A percentile compares a stretch with the other conserved stretches of the same genome.
phyloP scores from a whole-genome alignment of 306 rosid genomes.

The Ziziphus jujuba region DNA sequence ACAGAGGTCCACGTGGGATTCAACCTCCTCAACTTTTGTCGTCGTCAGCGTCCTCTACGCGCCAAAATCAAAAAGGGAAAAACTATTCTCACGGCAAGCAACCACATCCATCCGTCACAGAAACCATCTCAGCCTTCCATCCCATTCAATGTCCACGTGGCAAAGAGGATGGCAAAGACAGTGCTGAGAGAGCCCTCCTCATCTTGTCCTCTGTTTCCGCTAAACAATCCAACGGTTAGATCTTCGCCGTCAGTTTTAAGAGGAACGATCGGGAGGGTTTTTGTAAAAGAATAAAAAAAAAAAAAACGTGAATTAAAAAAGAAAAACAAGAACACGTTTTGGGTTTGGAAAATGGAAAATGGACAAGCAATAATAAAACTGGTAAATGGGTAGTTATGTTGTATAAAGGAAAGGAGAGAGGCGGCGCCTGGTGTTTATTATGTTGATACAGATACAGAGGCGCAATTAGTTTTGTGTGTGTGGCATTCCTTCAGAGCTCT shows the following conservation, averaged over 20 bases:
- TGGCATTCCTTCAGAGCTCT: conserved; percentile 3
- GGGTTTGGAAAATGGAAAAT: too few species aligned
- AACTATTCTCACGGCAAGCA: neutral
- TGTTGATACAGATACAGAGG: neutral
- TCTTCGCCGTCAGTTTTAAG: conserved; percentile 7
- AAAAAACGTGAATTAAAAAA: too few species aligned
- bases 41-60: neutral
- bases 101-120: neutral
- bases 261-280: conserved; percentile 2
- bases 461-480: neutral
- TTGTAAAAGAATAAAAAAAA: too few species aligned
- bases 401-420: conserved; percentile 3
- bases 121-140: neutral
- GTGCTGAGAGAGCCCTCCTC: too few species aligned
- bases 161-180: too few species aligned
- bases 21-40: neutral
- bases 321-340: conserved; percentile 1
- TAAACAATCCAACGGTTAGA: neutral
- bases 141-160: neutral
- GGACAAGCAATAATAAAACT: too few species aligned
- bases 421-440: conserved; percentile 35
- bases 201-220: neutral
- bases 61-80: too few species aligned
- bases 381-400: too few species aligned
- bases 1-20: conserved; percentile 20